phyloP scores from a whole-genome alignment of 208 protist species.

The Borovskyia barvae region DNA sequence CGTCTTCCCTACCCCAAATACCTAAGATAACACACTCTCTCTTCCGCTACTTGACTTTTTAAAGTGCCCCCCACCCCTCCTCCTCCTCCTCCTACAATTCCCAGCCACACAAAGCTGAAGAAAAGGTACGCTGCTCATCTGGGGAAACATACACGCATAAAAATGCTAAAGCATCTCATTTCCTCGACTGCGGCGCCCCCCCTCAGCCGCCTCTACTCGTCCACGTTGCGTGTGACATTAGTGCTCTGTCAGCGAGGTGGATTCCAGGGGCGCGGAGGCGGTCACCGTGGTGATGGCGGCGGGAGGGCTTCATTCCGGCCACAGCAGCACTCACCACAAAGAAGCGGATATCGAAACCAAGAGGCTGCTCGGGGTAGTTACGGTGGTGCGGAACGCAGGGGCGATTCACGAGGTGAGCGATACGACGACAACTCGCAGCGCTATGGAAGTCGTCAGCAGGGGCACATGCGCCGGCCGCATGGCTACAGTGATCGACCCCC shows the following conservation, averaged over 20 bases:
- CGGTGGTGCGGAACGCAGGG: background rate
- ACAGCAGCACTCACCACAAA: background rate
- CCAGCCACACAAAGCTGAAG: too few species aligned
- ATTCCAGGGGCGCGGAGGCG: constrained; percentile 2
- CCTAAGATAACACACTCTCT: too few species aligned
- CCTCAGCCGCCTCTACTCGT: too few species aligned
- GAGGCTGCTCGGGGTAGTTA: background rate
- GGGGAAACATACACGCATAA: too few species aligned
- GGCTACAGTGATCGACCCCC: background rate
- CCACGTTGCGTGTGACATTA: too few species aligned
- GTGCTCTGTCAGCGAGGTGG: constrained; percentile 8
- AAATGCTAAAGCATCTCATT: too few species aligned
- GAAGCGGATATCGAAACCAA: background rate
- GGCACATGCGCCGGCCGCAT: background rate
- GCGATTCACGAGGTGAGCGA: constrained; percentile 5
- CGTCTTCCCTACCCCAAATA: too few species aligned
- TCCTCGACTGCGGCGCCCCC: too few species aligned
- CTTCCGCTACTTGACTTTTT: too few species aligned
- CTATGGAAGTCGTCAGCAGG: background rate
- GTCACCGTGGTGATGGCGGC: background rate
- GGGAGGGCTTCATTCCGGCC: background rate
- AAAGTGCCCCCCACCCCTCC: too few species aligned
- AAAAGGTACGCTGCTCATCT: too few species aligned
- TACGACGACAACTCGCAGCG: constrained; percentile 1
- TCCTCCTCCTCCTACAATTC: too few species aligned